A percentile compares a stretch with the other conserved stretches of the same genome.
Evolutionary conservation across 2,329 filamentous ascomycete genomes (phyloP).

Genomic region (Apiospora kogelbergensis): DNA sequence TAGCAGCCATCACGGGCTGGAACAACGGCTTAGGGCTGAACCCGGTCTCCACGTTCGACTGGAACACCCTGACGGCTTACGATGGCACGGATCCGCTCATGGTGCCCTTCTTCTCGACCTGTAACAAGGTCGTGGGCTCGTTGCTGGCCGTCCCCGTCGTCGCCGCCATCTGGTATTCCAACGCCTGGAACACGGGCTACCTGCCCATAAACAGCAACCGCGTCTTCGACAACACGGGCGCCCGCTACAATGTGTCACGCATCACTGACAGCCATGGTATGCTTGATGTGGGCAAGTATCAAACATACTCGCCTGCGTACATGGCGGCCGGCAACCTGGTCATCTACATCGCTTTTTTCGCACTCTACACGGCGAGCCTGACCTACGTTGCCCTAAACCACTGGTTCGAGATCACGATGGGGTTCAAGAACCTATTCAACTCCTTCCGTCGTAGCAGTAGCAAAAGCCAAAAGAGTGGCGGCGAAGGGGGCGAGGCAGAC

Average conservation of each 20-base stretch:
- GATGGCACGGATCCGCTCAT: slow-evolving; percentile 22
- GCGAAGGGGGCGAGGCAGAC: neutral
- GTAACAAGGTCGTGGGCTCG: slow-evolving; percentile 61
- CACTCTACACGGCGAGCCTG: slow-evolving; percentile 46
- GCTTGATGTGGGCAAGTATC: slow-evolving; percentile 52
- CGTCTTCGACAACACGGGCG: slow-evolving; percentile 57
- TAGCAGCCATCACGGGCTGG: slow-evolving; percentile 44
- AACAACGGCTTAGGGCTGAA: slow-evolving; percentile 44
- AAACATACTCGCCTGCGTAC: slow-evolving; percentile 55
- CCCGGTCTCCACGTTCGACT: slow-evolving; percentile 41
- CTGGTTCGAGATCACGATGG: slow-evolving; percentile 43
- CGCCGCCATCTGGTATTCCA: slow-evolving; percentile 57
- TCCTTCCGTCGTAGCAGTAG: slow-evolving; percentile 45
- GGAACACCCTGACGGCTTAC: slow-evolving; percentile 30
- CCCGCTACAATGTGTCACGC: slow-evolving; percentile 48
- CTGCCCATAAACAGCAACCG: slow-evolving; percentile 56
- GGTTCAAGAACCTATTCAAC: slow-evolving; percentile 47
- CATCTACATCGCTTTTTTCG: slow-evolving; percentile 53
- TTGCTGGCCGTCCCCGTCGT: slow-evolving; percentile 55
- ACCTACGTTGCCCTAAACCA: slow-evolving; percentile 39
- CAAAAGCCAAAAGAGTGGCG: slow-evolving; percentile 21
- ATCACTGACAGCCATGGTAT: slow-evolving; percentile 50
- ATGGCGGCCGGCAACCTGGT: slow-evolving; percentile 46
- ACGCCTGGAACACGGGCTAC: slow-evolving; percentile 57
- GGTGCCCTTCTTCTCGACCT: slow-evolving; percentile 55